Conservation (phyloP, 192 early-diverging fungal genomes). For the Entomortierella beljakovae region DNA sequence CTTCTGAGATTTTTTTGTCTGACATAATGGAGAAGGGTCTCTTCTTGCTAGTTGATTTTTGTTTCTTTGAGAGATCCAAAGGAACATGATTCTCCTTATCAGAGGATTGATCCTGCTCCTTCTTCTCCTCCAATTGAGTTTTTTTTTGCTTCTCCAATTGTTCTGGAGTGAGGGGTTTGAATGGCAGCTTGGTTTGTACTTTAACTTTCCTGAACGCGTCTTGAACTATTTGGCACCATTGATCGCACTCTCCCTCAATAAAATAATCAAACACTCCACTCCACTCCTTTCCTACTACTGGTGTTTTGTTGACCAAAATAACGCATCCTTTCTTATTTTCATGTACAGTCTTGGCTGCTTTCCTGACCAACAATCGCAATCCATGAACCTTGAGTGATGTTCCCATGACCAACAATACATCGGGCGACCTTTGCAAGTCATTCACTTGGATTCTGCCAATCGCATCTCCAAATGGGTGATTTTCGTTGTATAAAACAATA, state of each 20-base stretch:
- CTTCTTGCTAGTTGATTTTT: conserved; percentile 17
- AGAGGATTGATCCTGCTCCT: conserved; percentile 32
- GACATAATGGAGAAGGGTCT: conserved; percentile 21
- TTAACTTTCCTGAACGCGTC: conserved; percentile 50
- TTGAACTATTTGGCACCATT: conserved; percentile 62
- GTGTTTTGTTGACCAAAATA: conserved; percentile 82
- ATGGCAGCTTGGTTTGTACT: conserved; percentile 45
- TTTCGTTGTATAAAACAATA: conserved; percentile 97
- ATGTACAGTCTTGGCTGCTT: conserved; percentile 72
- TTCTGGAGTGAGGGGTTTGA: conserved; percentile 32
- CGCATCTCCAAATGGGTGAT: conserved; percentile 78
- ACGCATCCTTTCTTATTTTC: conserved; percentile 65
- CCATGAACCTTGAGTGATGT: conserved; percentile 89
- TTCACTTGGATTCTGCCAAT: conserved; percentile 69
- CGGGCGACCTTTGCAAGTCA: conserved; percentile 72
- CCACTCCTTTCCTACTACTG: conserved; percentile 78
- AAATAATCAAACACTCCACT: conserved; percentile 83
- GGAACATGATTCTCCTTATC: conserved; percentile 46
- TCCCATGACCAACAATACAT: conserved; percentile 89
- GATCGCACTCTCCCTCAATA: conserved; percentile 77
- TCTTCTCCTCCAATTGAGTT: conserved; percentile 15
- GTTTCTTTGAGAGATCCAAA: conserved; percentile 20
- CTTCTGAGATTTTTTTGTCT: conserved; percentile 10
- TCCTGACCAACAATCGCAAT: conserved; percentile 79
- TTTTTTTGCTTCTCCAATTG: conserved; percentile 28